Base-by-base conservation (phyloP, 2,329 filamentous ascomycete genomes). In the Pestalotiopsis sp. region DNA sequence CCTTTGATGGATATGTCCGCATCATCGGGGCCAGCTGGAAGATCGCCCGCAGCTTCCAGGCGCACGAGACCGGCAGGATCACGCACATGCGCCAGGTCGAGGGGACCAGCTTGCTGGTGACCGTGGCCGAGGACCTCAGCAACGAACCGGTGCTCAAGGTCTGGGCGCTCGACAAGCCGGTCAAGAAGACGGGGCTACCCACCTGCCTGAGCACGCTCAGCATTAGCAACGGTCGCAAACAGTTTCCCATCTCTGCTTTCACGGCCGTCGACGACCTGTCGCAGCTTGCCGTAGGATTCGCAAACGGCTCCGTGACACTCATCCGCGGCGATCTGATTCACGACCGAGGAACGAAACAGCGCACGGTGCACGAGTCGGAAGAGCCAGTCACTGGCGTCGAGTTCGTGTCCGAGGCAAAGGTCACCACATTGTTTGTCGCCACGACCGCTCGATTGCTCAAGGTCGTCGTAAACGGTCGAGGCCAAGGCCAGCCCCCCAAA, bases 241-340 rank as follows among this genome's bases (percentile, higher is more conserved):
- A 93, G 74, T 98, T 98, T 80, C 96, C 96, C n/a, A 92, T 98
- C 71, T 97, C 94, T 9, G 94, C 95, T 1, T 96, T 99, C 75
- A 89, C 94, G 13, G 92, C 94, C 0, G 89, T 96, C 36, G 92
- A 94, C 63, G 95, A 98, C 80, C 85, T 99, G 27, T 93, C 93
- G 4, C 96, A 99, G 82, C 89, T 98, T 36, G 96, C 95, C 4
- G 92, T 98, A 6, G 97, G 96, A 4, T 99, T 99, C 78, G 96
- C 92, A 13, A 98, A 99, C 80, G 96, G 96, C 7, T 91, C 95
- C 0, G 95, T 99, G 13, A 97, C 94, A 0, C 91, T 99, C 36
- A 93, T 99, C 68, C 89, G 96, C 69, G 96, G 97, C 70, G 96
- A 99, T 78, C 85, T 99, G 63, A 93, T 99, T 74, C 94, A 99